Percentiles rank a stretch among this genome's conserved stretches.
Evolutionary conservation across 192 early-diverging fungal species (phyloP).

Genomic region (Coemansia javaensis): DNA sequence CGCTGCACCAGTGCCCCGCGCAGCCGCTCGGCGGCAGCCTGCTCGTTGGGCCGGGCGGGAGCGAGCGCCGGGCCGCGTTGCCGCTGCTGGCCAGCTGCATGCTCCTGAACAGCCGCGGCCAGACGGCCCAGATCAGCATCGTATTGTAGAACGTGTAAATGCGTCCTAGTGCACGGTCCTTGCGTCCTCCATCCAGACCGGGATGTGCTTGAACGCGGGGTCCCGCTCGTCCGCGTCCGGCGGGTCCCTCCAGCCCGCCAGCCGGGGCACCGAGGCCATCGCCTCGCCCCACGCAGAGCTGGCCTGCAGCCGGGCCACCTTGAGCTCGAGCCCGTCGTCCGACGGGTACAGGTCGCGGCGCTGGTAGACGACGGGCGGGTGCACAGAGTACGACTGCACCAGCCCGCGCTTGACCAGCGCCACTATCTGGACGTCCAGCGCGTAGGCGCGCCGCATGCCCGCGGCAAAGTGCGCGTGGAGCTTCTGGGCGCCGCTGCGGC

Average conservation of each 20-base stretch:
- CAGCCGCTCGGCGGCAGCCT: conserved; percentile 45
- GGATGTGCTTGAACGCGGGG: conserved; percentile 32
- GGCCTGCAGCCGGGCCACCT: conserved; percentile 14
- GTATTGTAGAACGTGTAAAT: background rate
- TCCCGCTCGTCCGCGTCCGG: conserved; percentile 20
- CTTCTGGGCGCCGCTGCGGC: conserved; percentile 37
- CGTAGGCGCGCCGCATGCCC: conserved; percentile 7
- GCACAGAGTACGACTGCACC: conserved; percentile 24
- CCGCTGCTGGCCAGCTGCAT: conserved; percentile 19
- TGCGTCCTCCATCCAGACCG: conserved; percentile 39
- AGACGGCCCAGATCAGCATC: conserved; percentile 4
- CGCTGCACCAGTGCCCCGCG: conserved; percentile 32
- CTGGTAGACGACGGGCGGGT: conserved; percentile 47
- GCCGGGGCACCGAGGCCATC: conserved; percentile 10
- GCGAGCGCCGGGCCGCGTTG: conserved; percentile 14
- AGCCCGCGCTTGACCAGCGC: conserved; percentile 34
- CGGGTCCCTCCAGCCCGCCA: conserved; percentile 33
- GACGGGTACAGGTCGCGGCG: conserved; percentile 45
- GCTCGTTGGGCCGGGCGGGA: conserved; percentile 15
- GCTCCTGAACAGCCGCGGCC: conserved; percentile 18
- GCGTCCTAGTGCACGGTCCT: conserved; percentile 10
- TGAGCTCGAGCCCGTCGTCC: conserved; percentile 42
- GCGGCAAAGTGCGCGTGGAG: conserved; percentile 37
- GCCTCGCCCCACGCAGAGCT: conserved; percentile 42
- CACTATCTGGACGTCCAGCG: conserved; percentile 41